Percentiles rank a stretch among this genome's conserved stretches.
phyloP scores from a whole-genome alignment of 2,329 filamentous ascomycete genomes.

The Alternaria burnsii region DNA sequence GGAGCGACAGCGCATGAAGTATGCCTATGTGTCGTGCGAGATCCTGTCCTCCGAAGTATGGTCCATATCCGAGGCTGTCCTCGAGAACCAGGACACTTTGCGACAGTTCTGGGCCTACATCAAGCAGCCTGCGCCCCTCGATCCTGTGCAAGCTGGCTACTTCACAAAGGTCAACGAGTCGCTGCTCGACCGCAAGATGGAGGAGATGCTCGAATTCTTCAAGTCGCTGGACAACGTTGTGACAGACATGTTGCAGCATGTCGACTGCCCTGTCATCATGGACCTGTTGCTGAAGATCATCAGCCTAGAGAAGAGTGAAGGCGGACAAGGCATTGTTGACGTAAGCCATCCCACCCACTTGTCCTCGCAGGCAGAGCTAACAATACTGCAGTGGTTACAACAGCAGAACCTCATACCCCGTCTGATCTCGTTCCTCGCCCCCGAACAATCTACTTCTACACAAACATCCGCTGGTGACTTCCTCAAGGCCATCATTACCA shows the following conservation, averaged over 20 bases:
- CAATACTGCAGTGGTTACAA: slow-evolving; percentile 78
- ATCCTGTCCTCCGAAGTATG: slow-evolving; percentile 94
- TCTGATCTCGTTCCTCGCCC: slow-evolving; percentile 84
- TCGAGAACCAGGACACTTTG: slow-evolving; percentile 81
- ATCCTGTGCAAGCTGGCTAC: slow-evolving; percentile 93
- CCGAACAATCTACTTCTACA: slow-evolving; percentile 85
- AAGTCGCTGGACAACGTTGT: slow-evolving; percentile 84
- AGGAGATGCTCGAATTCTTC: slow-evolving; percentile 93
- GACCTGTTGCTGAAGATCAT: slow-evolving; percentile 96
- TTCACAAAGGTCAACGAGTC: slow-evolving; percentile 99
- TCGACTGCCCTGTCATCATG: slow-evolving; percentile 99
- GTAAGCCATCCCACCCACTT: slow-evolving; percentile 59
- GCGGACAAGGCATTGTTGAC: slow-evolving; percentile 91
- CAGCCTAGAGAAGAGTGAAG: slow-evolving; percentile 90
- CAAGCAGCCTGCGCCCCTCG: slow-evolving; percentile 81
- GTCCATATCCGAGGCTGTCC: slow-evolving; percentile 92
- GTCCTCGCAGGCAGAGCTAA: slow-evolving; percentile 17
- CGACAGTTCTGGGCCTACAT: slow-evolving; percentile 92
- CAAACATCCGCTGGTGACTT: slow-evolving; percentile 98
- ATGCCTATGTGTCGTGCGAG: slow-evolving; percentile 92
- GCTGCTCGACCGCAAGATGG: slow-evolving; percentile 96
- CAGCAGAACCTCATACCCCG: slow-evolving; percentile 86
- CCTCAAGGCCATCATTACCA: slow-evolving; percentile 97
- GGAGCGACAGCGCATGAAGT: slow-evolving; percentile 91
- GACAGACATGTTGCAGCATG: slow-evolving; percentile 85